Base-by-base conservation (phyloP, 2,329 filamentous ascomycete species). In the Curvularia eragrostidis region DNA sequence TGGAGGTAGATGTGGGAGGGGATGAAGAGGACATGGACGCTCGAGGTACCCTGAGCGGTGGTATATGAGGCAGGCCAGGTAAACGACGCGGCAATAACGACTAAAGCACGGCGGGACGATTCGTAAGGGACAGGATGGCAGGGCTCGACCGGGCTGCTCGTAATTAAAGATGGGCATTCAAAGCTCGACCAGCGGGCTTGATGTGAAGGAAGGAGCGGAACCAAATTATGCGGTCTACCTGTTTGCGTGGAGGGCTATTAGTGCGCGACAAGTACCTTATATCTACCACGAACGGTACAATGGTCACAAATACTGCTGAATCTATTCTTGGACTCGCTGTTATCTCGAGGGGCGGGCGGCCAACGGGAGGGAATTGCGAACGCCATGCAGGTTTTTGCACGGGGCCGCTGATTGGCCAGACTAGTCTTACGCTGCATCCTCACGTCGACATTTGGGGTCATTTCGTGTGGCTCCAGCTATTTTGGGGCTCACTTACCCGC, bases 101-200 rank as follows among this genome's bases (percentile, higher is more conserved):
- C 73, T 77, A 76, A 75, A 63, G 72, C 74, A 69, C 72, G 59
- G 72, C 73, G 73, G 75, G 70, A 75, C 69, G 71, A 73, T 75
- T 74, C 72, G 74, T 69, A 77, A 77, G 75, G 75, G 75, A 76
- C 73, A 77, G 74, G 74, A 74, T 69, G 65, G 68, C 73, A 72
- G 70, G 73, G 72, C 69, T 76, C 68, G 73, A 75, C 74, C 73
- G 67, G 74, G 74, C 68, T 74, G 69, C 71, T 74, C 71, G 71
- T 75, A 77, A 77, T 77, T 77, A 77, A 77, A 78, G 77, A 80
- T 78, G 69, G 78, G 77, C 80, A 78, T 75, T 69, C 74, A 72
- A 77, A 80, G 79, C 77, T 78, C 80, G 79, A 76, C 80, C 79
- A 77, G 80, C 80, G 75, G 77, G 77, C 78, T 75, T 76, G 72